A percentile compares a stretch with the other conserved stretches of the same genome.
Evolutionary conservation across 148 eudicot genomes (phyloP).

Genomic region (Fagopyrum tataricum): DNA sequence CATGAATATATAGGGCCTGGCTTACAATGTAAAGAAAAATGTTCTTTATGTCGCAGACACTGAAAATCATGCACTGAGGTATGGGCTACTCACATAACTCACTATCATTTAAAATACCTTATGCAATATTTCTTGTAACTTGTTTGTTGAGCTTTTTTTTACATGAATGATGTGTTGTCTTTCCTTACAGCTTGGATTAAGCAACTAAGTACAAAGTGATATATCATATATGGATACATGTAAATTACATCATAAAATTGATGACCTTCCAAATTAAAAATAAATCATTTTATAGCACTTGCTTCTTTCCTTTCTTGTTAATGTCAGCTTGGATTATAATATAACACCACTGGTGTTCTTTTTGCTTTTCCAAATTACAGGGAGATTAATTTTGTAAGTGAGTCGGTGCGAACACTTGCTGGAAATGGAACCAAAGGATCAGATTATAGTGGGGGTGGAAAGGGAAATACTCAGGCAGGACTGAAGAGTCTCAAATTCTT

Average conservation of each 20-base stretch:
- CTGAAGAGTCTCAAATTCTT: slow-evolving; percentile 9
- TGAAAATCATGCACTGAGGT: slow-evolving; percentile 98
- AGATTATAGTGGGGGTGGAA: slow-evolving; percentile 83
- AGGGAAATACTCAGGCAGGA: slow-evolving; percentile 78
- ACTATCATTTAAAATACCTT: background rate
- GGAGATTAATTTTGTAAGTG: slow-evolving; percentile 88
- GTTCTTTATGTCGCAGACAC: slow-evolving; percentile 94
- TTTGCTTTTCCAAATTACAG: slow-evolving; percentile 30
- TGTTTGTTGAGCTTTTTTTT: background rate
- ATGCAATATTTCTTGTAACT: background rate
- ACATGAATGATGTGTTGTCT: background rate
- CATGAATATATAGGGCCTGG: slow-evolving; percentile 58
- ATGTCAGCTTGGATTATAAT: background rate
- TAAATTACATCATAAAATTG: background rate
- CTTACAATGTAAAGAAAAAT: slow-evolving; percentile 81
- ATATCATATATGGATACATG: slow-evolving; percentile 1
- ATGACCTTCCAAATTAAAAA: background rate
- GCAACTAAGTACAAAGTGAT: background rate
- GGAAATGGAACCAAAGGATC: slow-evolving; percentile 97
- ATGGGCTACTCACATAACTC: background rate
- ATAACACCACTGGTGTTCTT: background rate
- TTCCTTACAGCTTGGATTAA: background rate
- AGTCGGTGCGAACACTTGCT: slow-evolving; percentile 80
- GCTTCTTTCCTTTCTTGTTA: background rate
- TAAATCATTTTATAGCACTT: background rate